These are phyloP conservation scores for Niveomyces coronatus DNA, from an alignment of 2,329 filamentous ascomycete species.

Conservation along the genomic window DNA sequence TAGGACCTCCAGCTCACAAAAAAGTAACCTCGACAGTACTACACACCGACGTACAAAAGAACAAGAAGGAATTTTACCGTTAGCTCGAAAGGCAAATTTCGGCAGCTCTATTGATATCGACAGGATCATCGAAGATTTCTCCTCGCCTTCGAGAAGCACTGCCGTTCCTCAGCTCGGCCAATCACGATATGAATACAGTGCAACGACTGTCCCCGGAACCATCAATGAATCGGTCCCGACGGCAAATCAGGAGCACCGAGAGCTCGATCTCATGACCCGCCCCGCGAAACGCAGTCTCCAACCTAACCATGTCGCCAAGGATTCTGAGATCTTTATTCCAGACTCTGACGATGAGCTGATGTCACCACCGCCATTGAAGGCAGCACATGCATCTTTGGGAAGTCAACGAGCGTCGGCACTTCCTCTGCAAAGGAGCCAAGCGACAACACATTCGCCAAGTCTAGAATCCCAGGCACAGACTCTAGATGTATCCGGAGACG, in stretches of 20 bases:
- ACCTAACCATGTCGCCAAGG: constrained; percentile 8
- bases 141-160: constrained; percentile 7
- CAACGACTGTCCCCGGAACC: too few species aligned
- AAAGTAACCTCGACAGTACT: background rate
- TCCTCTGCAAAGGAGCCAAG: constrained; percentile 1
- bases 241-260: too few species aligned
- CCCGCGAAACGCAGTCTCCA: background rate
- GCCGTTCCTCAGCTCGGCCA: background rate
- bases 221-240: too few species aligned
- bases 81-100: background rate
- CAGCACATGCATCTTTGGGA: constrained; percentile 13
- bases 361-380: constrained; percentile 29
- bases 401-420: background rate
- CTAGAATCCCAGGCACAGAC: too few species aligned
- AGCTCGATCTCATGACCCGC: background rate
- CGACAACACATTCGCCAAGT: background rate
- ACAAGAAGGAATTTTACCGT: background rate
- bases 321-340: constrained; percentile 33
- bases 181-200: too few species aligned
- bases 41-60: constrained; percentile 6
- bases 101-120: constrained; percentile 2
- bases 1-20: constrained; percentile 7
- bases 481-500: too few species aligned
- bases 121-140: constrained; percentile 3
- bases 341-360: constrained; percentile 49